Base-by-base conservation (phyloP, 768 basidiomycete genomes). In the Phaeotremella fagi region DNA sequence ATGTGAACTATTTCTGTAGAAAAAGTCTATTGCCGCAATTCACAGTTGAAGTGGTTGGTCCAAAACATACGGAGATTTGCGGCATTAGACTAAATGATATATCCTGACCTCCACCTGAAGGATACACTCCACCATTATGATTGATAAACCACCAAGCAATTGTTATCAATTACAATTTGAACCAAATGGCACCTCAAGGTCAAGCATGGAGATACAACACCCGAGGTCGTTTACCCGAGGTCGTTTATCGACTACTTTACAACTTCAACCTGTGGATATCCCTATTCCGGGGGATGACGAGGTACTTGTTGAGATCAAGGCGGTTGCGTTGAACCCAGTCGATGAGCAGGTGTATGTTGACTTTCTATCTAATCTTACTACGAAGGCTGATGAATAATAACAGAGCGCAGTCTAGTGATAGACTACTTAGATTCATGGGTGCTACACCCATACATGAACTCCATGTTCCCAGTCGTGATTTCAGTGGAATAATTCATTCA, bases 251-350 rank as follows among this genome's bases (percentile, higher is more conserved):
- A n/a, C n/a, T n/a, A n/a, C n/a, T n/a, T n/a, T n/a, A n/a, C n/a
- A n/a, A n/a, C n/a, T 48, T 5, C 42, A 38, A n/a, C 31, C 48
- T 2, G 37, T n/a, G 9, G 29, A 42, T 1, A 55, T 61, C 11
- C 58, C 58, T 0, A 16, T 29, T 14, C 75, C 80, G 0, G 55
- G 64, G 12, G 45, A 59, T 16, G 79, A 77, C 3, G 73, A 81
- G 55, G 75, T 85, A 12, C 77, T 83, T 14, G 76, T 85, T 45
- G 77, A 77, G 52, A 77, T 83, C 2, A 72, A 75, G 22, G 80
- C 82, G 9, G 80, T 79, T 0, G 83, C 84, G 0, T 75, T 88
- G 36, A 89, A 89, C 62, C 85, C 85, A 1, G 78, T 83, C 82
- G 85, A 68, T 55, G 60, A 57, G 43, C 59, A 67, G 44, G 33